Base-by-base conservation (phyloP, 768 basidiomycete species). In the Russula ochroleuca region DNA sequence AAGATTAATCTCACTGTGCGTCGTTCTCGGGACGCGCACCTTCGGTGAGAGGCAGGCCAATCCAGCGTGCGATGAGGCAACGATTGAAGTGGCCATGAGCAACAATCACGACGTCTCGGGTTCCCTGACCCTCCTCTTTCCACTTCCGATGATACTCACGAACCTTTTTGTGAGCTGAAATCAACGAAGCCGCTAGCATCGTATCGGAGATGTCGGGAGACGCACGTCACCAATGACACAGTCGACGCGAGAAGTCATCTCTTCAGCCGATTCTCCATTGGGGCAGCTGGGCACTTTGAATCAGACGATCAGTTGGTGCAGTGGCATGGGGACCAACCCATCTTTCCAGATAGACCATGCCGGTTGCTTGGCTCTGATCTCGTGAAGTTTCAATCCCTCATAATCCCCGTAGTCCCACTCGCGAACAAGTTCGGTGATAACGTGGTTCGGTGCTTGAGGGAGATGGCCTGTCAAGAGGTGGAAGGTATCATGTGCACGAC, bases 391-490 rank as follows among this genome's bases (percentile, higher is more conserved):
- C 47, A 94, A 81, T 6, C 94, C 94, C 72, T 96, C 94, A 70
- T 91, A 97, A 9, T 90, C 84, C 11, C 95, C 86, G 71, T 96
- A 96, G 70, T 96, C 90, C 92, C 92, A 95, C 73, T 95, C 93
- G 48, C 85, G 79, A 28, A 78, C 86, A 25, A 84, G 81, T 67
- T 92, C 90, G 0, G 86, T 85, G 38, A 84, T 71, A 21, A 80
- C 69, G 70, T 87, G 84, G 62, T 80, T 63, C 2, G 87, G 87
- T 40, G 70, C 57, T 57, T 76, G 64, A 5, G 74, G 73, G 41
- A 81, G 68, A 62, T 82, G 77, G 33, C 75, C 80, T 60, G 94
- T 93, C 38, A 94, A 76, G 51, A 95, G 78, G 54, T 94, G 83
- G 70, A 94, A 96, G 1, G 95, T 98, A 70, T 77, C 83, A 69